Evolutionary conservation across 129 eudicot species (phyloP), one percentile per base, ranked within the genome.

Genomic region (Flaveria sonorensis): DNA sequence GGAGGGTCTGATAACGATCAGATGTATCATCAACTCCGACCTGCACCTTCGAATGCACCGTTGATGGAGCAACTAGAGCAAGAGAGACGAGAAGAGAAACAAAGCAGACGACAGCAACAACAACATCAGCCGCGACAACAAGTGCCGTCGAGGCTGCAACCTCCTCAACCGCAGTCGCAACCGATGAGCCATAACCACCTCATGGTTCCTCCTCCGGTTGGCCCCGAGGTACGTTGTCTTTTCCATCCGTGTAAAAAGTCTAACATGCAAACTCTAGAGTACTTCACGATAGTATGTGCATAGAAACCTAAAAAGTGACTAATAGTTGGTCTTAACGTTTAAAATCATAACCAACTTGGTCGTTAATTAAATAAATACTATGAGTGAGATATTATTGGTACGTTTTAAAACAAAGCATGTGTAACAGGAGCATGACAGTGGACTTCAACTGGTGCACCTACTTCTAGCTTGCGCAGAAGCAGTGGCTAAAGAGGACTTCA

Each of bases 391-490:
- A 5, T 36, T 36, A 9, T 14, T 45, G 50, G 47, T n/a, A n/a
- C n/a, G n/a, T 23, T 19, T 74, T 4, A 67, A 6, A 2, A 28
- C 10, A 24, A 39, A 52, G 4, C 16, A 48, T 40, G 51, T 72
- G 19, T 72, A 18, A 56, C 87, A 91, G 97, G 97, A 91, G 81
- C 87, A 85, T 70, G 97, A 91, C 24, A 91, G 97, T 69, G 97
- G 97, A 19, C 90, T 88, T 68, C 97, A 89, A 79, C 84, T 91
- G 64, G 97, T 91, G 47, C 97, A 91, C 78, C 89, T 88, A 36
- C 97, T 91, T 10, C 83, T 91, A 10, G 97, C 97, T 6, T 91
- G 97, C 72, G 97, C 97, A 6, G 97, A 91, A 82, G 94, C 94
- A 63, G 94, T 89, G 6, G 90, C 97, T 52, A 91, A 91, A 78